Evolutionary conservation across 768 basidiomycete species (phyloP).

Genomic region (Exidia glandulosa): DNA sequence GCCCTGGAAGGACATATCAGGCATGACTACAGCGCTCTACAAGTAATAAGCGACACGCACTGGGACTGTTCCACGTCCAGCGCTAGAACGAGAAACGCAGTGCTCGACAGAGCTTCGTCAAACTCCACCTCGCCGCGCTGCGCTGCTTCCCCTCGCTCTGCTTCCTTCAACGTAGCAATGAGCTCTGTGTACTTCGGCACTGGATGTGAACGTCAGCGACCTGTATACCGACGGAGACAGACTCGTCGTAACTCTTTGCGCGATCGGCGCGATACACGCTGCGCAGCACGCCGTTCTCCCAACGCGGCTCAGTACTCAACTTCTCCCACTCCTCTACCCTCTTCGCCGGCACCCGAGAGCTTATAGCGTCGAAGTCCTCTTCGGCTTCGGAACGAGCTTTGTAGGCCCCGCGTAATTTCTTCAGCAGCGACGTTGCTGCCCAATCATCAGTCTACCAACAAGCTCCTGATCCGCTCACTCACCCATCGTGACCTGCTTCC

Average conservation of each 20-base stretch:
- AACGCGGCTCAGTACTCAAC: not conserved
- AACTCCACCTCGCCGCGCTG: not conserved
- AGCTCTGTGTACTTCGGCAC: not conserved
- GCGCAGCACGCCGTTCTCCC: not conserved
- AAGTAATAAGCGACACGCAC: too few species aligned
- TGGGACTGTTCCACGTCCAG: too few species aligned
- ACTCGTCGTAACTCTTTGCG: not conserved
- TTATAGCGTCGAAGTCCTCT: not conserved
- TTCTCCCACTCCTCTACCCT: not conserved
- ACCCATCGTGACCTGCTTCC: conserved; percentile 21
- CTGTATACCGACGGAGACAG: not conserved
- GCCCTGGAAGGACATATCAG: too few species aligned
- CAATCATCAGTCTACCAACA: not conserved
- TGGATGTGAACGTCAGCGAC: not conserved
- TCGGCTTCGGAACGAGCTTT: not conserved
- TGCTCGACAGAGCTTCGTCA: not conserved
- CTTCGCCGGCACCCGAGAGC: not conserved
- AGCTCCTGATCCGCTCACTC: not conserved
- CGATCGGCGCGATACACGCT: not conserved
- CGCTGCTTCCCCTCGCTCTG: not conserved
- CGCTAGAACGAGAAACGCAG: not conserved
- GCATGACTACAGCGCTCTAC: too few species aligned
- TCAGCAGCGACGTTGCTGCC: not conserved
- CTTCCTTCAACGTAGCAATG: not conserved
- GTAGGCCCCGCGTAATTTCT: not conserved